These are phyloP conservation scores for Rhizoclosmatium globosum DNA, from an alignment of 192 early-diverging fungal genomes.

Conservation along the genomic window DNA sequence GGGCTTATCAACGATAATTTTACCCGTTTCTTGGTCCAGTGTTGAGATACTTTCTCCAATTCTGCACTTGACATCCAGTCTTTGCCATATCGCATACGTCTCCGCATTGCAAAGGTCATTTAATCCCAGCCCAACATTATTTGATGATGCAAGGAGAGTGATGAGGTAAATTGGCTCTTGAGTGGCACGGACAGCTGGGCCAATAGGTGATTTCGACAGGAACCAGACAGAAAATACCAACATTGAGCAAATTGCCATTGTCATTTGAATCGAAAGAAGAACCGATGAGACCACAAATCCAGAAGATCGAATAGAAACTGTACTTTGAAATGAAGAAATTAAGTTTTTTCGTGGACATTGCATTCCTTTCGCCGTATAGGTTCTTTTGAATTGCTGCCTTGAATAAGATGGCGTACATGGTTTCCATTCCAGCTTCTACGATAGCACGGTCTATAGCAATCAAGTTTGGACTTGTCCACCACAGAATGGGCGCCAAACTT, in stretches of 20 bases:
- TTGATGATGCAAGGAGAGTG: constrained; percentile 19
- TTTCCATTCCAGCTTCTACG: constrained; percentile 37
- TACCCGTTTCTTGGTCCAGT: constrained; percentile 15
- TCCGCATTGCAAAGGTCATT: constrained; percentile 21
- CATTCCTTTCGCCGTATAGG: constrained; percentile 7
- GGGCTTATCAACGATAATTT: constrained; percentile 29
- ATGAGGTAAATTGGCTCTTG: constrained; percentile 27
- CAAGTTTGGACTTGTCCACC: constrained; percentile 38
- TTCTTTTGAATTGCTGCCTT: constrained; percentile 25
- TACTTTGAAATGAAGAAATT: neutral
- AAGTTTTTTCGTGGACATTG: constrained; percentile 26
- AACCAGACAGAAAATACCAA: neutral
- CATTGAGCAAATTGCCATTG: constrained; percentile 8
- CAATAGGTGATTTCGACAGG: neutral
- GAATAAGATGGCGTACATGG: constrained; percentile 32
- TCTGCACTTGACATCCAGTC: constrained; percentile 4
- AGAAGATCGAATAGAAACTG: neutral
- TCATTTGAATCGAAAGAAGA: neutral
- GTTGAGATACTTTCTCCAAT: constrained; percentile 22
- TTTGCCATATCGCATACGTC: constrained; percentile 33
- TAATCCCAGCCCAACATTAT: constrained; percentile 2
- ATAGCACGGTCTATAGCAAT: constrained; percentile 20
- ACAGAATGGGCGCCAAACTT: constrained; percentile 34
- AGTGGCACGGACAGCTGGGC: constrained; percentile 18
- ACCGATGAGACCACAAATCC: neutral